Conservation (phyloP, 345 rosid species). For the Pseudoturritis turrita region DNA sequence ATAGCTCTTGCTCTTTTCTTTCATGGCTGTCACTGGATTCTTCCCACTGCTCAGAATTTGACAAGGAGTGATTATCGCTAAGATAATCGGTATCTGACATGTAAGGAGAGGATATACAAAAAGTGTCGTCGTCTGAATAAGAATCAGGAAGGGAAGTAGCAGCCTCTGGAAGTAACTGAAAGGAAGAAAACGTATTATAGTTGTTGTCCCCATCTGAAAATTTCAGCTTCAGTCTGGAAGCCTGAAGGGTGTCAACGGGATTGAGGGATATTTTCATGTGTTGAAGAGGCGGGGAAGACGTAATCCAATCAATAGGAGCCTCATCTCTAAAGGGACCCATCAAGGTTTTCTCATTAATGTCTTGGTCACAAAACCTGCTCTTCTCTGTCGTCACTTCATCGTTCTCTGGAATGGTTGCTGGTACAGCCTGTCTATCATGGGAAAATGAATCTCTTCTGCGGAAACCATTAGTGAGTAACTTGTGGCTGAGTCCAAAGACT, state of each 20-base stretch:
- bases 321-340: slow-evolving; percentile 37
- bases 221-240: slow-evolving; percentile 64
- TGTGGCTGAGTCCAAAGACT: slow-evolving; percentile 59
- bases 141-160: slow-evolving; percentile 38
- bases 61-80: slow-evolving; percentile 52
- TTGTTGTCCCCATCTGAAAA: slow-evolving; percentile 51
- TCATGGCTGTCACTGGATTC: slow-evolving; percentile 54
- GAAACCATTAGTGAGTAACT: slow-evolving; percentile 58
- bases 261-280: slow-evolving; percentile 89
- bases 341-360: slow-evolving; percentile 24
- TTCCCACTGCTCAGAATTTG: slow-evolving; percentile 91
- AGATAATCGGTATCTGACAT: slow-evolving; percentile 60
- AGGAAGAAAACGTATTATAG: slow-evolving; percentile 63
- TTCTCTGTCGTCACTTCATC: slow-evolving; percentile 30
- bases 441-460: slow-evolving; percentile 44
- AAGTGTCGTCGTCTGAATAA: slow-evolving; percentile 79
- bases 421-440: slow-evolving; percentile 38
- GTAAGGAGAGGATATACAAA: slow-evolving; percentile 75
- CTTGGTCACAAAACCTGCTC: slow-evolving; percentile 13
- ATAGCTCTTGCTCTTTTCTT: slow-evolving; percentile 40
- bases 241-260: slow-evolving; percentile 54
- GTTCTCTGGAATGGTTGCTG: slow-evolving; percentile 32
- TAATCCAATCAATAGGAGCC: slow-evolving; percentile 40
- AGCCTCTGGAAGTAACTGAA: slow-evolving; percentile 84
- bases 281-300: slow-evolving; percentile 86